Percentiles rank a stretch among this genome's conserved stretches.
Evolutionary conservation across 805 yeast species (phyloP).

Genomic region (Yamadazyma kitorensis): DNA sequence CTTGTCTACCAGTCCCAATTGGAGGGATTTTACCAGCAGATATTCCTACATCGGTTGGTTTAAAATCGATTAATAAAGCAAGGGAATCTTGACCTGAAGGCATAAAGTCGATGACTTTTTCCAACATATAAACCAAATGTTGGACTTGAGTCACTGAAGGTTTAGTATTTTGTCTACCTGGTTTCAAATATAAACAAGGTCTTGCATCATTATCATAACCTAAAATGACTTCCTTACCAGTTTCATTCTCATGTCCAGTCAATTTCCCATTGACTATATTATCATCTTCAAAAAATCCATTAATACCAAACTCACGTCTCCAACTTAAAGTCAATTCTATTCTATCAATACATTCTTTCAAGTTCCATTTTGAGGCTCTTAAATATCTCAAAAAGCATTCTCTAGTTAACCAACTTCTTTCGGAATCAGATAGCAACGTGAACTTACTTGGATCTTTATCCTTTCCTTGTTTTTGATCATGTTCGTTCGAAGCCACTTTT

Average conservation of each 20-base stretch:
- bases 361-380: constrained; percentile 91
- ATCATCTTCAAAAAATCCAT: constrained; percentile 42
- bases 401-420: constrained; percentile 88
- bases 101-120: constrained; percentile 90
- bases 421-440: constrained; percentile 35
- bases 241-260: constrained; percentile 68
- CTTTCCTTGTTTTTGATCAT: constrained; percentile 41
- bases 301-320: constrained; percentile 87
- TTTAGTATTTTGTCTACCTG: constrained; percentile 95
- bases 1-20: constrained; percentile 83
- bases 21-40: constrained; percentile 80
- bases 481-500: constrained; percentile 49
- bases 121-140: constrained; percentile 89
- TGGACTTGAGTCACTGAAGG: constrained; percentile 91
- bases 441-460: constrained; percentile 28
- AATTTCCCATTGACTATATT: constrained; percentile 52
- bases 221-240: constrained; percentile 88
- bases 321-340: constrained; percentile 78
- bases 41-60: constrained; percentile 65
- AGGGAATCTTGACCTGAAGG: constrained; percentile 94
- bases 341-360: constrained; percentile 66
- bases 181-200: constrained; percentile 89
- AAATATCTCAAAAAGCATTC: constrained; percentile 89
- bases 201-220: constrained; percentile 89
- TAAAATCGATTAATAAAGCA: constrained; percentile 89